Base-by-base conservation (phyloP, 305 asterid genomes). In the Rubia balearica region DNA sequence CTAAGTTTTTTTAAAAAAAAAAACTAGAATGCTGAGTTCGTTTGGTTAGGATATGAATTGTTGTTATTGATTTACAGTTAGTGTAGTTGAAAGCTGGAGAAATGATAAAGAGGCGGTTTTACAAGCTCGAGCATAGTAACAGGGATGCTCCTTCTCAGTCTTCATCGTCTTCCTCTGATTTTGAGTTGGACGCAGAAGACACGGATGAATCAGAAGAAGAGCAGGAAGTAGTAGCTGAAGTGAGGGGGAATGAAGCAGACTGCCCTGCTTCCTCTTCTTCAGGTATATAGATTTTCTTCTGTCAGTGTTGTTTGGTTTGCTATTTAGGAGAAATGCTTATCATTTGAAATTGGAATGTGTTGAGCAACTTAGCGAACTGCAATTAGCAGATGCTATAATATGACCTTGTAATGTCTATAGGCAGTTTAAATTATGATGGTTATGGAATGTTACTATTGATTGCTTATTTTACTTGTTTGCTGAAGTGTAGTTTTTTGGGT, bases 51-150 rank as follows among this genome's bases (percentile, higher is more conserved):
- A 43, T 41, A 55, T 64, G 33, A 60, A 8, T 27, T 42, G 8
- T 57, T 60, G 42, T 8, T 19, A 45, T 12, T 56, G 38, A 22
- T 55, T 78, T 83, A 83, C 87, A 85, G 92, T 73, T 74, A 80
- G 71, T 72, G 74, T 57, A 38, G 13, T 71, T 49, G 70, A 68
- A 72, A 60, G 71, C 63, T 12, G 43, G 69, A 53, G 73, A 71
- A 56, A 93, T 94, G 98, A 94, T 94, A 55, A 94, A 91, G 77
- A 83, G 98, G 81, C 75, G 95, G 76, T 91, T 88, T 83, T 94
- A 91, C 79, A 84, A 88, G 90, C 70, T 79, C 73, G 91, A 87
- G 27, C 98, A 94, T 61, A 96, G 91, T 43, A 81, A 80, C 74
- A 79, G 75, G 81, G 99, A 94, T 82, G 95, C 80, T 42, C 88